phyloP scores from a whole-genome alignment of 2,329 filamentous ascomycete genomes.

The Fusarium equiseti region DNA sequence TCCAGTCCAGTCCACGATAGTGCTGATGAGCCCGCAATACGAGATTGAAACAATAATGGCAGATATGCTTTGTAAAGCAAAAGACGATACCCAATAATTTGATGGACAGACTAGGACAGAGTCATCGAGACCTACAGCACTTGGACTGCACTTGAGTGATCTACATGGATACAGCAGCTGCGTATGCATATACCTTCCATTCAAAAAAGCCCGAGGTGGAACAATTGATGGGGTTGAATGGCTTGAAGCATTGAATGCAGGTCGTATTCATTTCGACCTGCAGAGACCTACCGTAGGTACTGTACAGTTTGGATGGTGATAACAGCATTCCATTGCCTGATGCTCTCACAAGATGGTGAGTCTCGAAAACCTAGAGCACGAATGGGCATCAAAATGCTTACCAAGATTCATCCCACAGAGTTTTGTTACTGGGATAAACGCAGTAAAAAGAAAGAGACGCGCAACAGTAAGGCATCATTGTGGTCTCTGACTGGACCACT shows the following conservation, averaged over 20 bases:
- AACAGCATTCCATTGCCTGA: background rate
- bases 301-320: background rate
- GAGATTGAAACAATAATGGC: conserved; percentile 5
- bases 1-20: conserved; percentile 10
- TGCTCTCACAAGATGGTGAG: background rate
- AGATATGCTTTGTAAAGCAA: background rate
- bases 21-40: conserved; percentile 18
- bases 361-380: background rate
- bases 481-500: background rate
- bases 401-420: background rate
- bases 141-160: background rate
- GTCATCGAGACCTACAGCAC: background rate
- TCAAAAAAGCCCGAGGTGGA: conserved; percentile 12
- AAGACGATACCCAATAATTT: background rate
- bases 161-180: background rate
- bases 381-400: background rate
- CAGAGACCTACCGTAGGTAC: background rate
- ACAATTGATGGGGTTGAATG: background rate
- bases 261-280: conserved; percentile 2
- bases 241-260: background rate
- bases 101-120: background rate
- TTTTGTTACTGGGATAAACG: background rate
- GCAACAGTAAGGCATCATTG: background rate
- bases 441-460: background rate
- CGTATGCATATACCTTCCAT: background rate